Conservation (phyloP, 78 protist species). For the Salpingoeca rosetta region DNA sequence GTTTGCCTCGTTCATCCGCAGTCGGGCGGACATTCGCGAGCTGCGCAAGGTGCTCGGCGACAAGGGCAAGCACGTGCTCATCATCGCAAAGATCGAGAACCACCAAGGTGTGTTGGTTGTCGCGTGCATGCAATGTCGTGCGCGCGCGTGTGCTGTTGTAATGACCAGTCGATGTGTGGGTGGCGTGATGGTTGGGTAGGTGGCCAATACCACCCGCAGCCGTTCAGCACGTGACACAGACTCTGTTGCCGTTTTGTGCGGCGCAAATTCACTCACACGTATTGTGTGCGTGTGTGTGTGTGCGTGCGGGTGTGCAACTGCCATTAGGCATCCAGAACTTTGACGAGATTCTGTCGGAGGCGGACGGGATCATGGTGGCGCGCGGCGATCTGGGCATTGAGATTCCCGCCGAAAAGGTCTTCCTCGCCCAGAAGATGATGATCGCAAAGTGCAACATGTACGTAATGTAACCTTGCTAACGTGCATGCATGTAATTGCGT, state of each 20-base stretch:
- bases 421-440: conserved; percentile 76
- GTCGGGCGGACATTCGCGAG: conserved; percentile 33
- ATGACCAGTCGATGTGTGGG: no score
- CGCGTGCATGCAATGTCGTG: no score
- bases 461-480: no score
- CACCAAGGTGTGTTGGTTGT: conserved; percentile 63
- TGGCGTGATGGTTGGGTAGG: no score
- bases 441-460: conserved; percentile 56
- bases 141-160: no score
- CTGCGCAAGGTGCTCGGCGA: conserved; percentile 40
- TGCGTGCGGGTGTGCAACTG: no score
- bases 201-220: no score
- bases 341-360: conserved; percentile 57
- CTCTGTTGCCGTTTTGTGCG: no score
- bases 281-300: no score
- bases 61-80: conserved; percentile 24
- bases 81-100: conserved; percentile 86
- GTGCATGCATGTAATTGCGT: no score
- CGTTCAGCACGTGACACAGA: no score
- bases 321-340: conserved; percentile 50
- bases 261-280: no score
- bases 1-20: conserved; percentile 72
- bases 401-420: conserved; percentile 63
- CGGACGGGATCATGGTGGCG: conserved; percentile 91
- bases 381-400: conserved; percentile 90